Evolutionary conservation across 2,329 filamentous ascomycete species (phyloP), one percentile per base, ranked within the genome.

Genomic region (Calonectria pseudoreteaudii): DNA sequence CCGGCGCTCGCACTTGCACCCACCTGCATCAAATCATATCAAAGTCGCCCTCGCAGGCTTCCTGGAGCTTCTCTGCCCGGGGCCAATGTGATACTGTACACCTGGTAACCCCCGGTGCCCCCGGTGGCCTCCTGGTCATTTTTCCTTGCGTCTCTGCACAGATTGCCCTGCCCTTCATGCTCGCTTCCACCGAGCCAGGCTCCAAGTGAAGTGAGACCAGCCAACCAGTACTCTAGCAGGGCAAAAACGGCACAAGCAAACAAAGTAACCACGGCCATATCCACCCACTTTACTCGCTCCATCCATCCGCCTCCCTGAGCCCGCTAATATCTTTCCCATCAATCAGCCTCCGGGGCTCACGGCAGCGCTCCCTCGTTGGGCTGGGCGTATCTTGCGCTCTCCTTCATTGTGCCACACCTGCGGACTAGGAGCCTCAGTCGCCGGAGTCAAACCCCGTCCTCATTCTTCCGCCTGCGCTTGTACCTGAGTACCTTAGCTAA

Each of bases 311-410:
- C 74, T 81, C 73, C 74, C 71, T 77, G 73, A 71, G 70, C 71
- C 79, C 76, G 77, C 77, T 77, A 62, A 62, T 62, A 77, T 78
- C 71, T 76, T 81, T 76, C 78, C 78, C 74, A 75, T 80, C 78
- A 77, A 79, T 80, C 78, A 78, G 73, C 70, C 62, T 76, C 75
- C 56, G 71, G 77, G 72, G 76, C 74, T 77, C 72, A 66, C 74
- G 76, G 76, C 74, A 50, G 67, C 64, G 72, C 62, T 70, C 78
- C 77, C 75, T 77, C 72, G 67, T 66, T 69, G 66, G 68, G 65
- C 74, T 75, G 73, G 72, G 70, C 66, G 73, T 65, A 72, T 75
- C 74, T 71, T 74, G 74, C 41, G 50, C 71, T 65, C 66, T 66
- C 60, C 69, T 58, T 74, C 66, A 70, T 79, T 80, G 78, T 80